Evolutionary conservation across 768 basidiomycete genomes (phyloP), one percentile per base, ranked within the genome.

Genomic region (Strobilomyces echinocephalus): DNA sequence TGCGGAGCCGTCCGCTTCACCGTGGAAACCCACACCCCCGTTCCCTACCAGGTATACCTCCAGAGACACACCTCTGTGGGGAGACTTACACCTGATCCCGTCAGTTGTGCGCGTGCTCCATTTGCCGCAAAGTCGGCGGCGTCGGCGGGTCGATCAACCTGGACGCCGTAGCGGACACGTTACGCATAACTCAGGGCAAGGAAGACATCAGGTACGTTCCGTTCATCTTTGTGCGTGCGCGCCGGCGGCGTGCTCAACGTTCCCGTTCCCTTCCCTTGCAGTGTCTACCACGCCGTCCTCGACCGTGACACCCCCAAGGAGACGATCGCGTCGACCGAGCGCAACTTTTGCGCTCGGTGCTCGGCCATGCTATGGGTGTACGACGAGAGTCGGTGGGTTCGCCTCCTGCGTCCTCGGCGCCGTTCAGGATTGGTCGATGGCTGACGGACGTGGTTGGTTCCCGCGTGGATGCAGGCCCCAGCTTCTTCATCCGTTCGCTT

Each of bases 291-390:
- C 14, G 44, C 44, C 31, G 44, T 46, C 11, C 44, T 86, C 56
- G 65, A 83, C 52, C 74, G 84, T 38, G 84, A 74, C 50, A 83
- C 82, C 0, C 69, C 74, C 0, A 31, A 79, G 8, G 73, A 85
- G 61, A 62, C 49, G 20, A 69, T 74, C 18, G 79, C 78, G 0
- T 67, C 73, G 1, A 85, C 84, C 11, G 80, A 86, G 58, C 72
- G 85, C 33, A 78, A 77, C 57, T 87, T 87, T 61, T 86, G 85
- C 60, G 74, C 73, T 28, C 79, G 76, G 53, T 87, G 84, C 61
- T 81, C 83, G 1, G 65, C 76, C 40, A 85, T 86, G 85, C 68
- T 86, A 9, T 87, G 85, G 85, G 60, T 82, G 26, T 86, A 80
- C 52, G 81, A 85, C 49, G 61, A 72, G 46, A 54, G 57, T 2